Percentiles rank a stretch among this genome's conserved stretches.
Evolutionary conservation across 805 yeast genomes (phyloP).

Genomic region (Saccharomycopsis selenospora): DNA sequence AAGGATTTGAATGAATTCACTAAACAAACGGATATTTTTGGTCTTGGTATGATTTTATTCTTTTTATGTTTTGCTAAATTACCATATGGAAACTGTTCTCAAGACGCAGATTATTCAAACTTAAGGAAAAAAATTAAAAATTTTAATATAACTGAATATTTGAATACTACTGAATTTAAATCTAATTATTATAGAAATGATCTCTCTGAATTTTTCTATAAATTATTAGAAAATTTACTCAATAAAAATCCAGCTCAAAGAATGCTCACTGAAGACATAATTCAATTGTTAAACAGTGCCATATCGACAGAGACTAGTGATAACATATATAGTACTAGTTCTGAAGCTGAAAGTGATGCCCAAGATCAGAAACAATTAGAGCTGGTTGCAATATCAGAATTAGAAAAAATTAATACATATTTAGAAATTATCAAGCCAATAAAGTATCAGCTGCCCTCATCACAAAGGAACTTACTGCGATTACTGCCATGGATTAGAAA

Average conservation of each 20-base stretch:
- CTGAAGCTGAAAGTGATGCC: too few species aligned
- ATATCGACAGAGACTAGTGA: too few species aligned
- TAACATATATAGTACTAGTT: too few species aligned
- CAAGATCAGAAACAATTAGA: too few species aligned
- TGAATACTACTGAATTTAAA: constrained; percentile 19
- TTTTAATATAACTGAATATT: constrained; percentile 24
- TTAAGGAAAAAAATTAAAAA: constrained; percentile 31
- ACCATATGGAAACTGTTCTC: constrained; percentile 42
- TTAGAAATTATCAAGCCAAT: too few species aligned
- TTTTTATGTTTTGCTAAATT: constrained; percentile 63
- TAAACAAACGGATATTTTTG: constrained; percentile 69
- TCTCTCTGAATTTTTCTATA: constrained; percentile 28
- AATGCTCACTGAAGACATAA: constrained; percentile 37
- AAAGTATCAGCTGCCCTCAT: too few species aligned
- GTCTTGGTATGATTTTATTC: constrained; percentile 76
- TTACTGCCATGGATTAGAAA: too few species aligned
- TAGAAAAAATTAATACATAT: too few species aligned
- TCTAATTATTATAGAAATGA: constrained; percentile 26
- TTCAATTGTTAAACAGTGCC: constrained; percentile 26
- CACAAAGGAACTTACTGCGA: too few species aligned
- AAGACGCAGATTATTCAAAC: constrained; percentile 26
- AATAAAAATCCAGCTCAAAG: constrained; percentile 33
- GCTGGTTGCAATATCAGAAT: too few species aligned
- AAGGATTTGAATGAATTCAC: constrained; percentile 50
- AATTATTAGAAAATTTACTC: constrained; percentile 35